These are phyloP conservation scores for Acrocalymma vagum DNA, from an alignment of 2,329 filamentous ascomycete species.

Conservation along the genomic window DNA sequence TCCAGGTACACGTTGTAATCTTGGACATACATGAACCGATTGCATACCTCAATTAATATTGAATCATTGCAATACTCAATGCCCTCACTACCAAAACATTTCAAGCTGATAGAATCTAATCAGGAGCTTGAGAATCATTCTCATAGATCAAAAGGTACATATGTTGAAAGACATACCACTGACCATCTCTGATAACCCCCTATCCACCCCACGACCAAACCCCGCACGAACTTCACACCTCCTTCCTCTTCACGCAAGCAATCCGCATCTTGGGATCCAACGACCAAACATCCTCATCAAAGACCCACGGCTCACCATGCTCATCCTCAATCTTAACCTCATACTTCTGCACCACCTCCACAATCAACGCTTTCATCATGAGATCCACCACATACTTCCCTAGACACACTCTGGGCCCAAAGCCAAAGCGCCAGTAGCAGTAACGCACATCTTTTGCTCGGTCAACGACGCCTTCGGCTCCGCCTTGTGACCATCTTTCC, in stretches of 20 bases:
- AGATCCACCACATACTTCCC: constrained; percentile 52
- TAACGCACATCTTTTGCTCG: constrained; percentile 41
- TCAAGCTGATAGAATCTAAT: too few relatives aligned
- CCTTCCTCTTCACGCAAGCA: constrained; percentile 7
- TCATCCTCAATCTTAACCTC: constrained; percentile 12
- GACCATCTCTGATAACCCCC: too few relatives aligned
- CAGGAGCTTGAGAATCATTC: too few relatives aligned
- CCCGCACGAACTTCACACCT: too few relatives aligned
- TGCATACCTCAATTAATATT: too few relatives aligned
- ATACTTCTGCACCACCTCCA: constrained; percentile 10
- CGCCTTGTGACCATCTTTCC: constrained; percentile 13
- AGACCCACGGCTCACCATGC: constrained; percentile 5
- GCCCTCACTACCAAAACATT: too few relatives aligned
- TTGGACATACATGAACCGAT: too few relatives aligned
- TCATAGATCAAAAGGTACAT: too few relatives aligned
- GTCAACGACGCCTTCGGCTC: constrained; percentile 33
- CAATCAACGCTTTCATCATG: constrained; percentile 17
- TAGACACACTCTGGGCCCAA: constrained; percentile 55
- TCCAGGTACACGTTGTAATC: too few relatives aligned
- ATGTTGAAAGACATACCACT: too few relatives aligned
- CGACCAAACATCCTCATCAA: constrained; percentile 10
- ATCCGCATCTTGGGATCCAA: constrained; percentile 9
- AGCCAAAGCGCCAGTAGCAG: constrained; percentile 56
- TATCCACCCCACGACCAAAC: too few relatives aligned
- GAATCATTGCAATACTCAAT: too few relatives aligned